Evolutionary conservation across 352 stramenopile genomes (phyloP), one percentile per base, ranked within the genome.

Genomic region (Globisporangium sylvaticum): DNA sequence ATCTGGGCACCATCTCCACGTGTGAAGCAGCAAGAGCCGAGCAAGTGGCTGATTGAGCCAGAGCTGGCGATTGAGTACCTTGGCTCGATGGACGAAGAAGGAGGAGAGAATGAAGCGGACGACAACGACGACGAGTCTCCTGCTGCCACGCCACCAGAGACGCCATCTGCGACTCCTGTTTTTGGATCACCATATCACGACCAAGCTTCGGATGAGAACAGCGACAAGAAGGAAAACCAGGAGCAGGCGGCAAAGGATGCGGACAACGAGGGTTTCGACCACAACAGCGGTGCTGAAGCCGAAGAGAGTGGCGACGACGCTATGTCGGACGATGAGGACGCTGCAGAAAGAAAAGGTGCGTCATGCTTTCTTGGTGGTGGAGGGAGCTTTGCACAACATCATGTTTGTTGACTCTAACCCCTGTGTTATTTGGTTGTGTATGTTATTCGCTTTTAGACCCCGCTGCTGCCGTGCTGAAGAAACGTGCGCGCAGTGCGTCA

Each of bases 1-100:
- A 91, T 94, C 54, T 96, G 88, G 88, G 86, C 85, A 0, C 88
- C 88, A 10, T 96, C 88, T 7, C 88, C 88, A 32, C 83, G 88
- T 25, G 78, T 93, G 6, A 88, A 81, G 39, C 74, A 78, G 22
- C 82, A 80, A 12, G 86, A 94, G 68, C 70, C 79, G 20, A 94
- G 77, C 73, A 92, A 93, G 63, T 96, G 88, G 88, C 75, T 96
- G 6, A 77, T 94, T 58, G 84, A 94, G 31, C 88, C 88, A 1
- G 75, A 83, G 54, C 76, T 96, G n/a, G 66, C 74, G 29, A 88
- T 96, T 42, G 79, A 89, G 69, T 94, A 94, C 54, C 69, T 96
- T 3, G 88, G 88, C 6, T 92, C 84, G 10, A 84, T 96, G 60
- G 84, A 93, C 42, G 88, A 94, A 12, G 81, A 91, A 22, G 71